Percentiles rank a stretch among this genome's conserved stretches.
These are phyloP conservation scores for Fusarium nelsonii DNA, from an alignment of 2,329 filamentous ascomycete genomes.

Conservation along the genomic window DNA sequence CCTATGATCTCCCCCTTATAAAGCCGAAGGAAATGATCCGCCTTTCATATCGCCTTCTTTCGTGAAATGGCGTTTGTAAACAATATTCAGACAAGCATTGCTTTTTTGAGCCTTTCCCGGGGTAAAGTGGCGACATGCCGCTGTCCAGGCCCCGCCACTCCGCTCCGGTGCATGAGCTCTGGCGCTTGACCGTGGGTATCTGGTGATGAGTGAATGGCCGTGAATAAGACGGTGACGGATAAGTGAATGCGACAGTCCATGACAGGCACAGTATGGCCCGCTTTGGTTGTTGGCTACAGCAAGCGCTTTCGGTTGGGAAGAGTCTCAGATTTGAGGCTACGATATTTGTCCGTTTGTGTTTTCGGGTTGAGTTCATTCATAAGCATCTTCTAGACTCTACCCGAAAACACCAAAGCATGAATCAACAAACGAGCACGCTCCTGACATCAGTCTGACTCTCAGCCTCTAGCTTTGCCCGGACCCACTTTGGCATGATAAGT, in stretches of 20 bases:
- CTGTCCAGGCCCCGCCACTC: slow-evolving; percentile 32
- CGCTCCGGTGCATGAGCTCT: slow-evolving; percentile 25
- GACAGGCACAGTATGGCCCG: not conserved
- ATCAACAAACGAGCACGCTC: slow-evolving; percentile 10
- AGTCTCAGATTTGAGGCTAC: not conserved
- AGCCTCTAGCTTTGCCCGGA: slow-evolving; percentile 9
- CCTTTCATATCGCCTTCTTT: not conserved
- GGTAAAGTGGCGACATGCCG: slow-evolving; percentile 44
- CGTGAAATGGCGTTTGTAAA: slow-evolving; percentile 4
- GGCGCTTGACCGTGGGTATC: slow-evolving; percentile 28
- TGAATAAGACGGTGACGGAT: slow-evolving; percentile 33
- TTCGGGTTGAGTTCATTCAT: not conserved
- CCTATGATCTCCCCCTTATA: not conserved
- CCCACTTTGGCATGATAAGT: slow-evolving; percentile 36
- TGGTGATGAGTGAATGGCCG: slow-evolving; percentile 31
- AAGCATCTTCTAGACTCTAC: slow-evolving; percentile 26
- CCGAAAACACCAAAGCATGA: slow-evolving; percentile 27
- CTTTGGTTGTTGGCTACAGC: not conserved
- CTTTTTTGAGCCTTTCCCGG: slow-evolving; percentile 31
- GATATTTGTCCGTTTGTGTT: not conserved
- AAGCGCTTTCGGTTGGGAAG: not conserved
- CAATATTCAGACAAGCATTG: slow-evolving; percentile 20
- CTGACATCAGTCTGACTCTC: slow-evolving; percentile 33
- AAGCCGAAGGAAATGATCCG: not conserved
- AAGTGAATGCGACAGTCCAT: slow-evolving; percentile 26